Conservation (phyloP, 2,329 filamentous ascomycete genomes). For the Xylogone sp. region DNA sequence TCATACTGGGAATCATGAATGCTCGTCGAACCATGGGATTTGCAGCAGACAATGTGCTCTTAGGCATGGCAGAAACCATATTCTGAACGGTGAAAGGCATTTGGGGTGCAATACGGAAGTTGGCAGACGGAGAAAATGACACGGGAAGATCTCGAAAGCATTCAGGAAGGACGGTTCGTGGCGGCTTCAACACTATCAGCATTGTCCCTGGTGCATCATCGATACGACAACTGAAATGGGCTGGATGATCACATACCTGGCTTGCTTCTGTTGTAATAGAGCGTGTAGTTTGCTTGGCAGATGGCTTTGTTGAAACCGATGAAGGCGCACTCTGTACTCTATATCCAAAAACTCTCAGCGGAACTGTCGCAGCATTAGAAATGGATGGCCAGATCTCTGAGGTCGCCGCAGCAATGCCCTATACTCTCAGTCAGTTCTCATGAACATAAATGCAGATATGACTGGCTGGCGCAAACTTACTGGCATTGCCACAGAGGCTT, state of each 20-base stretch:
- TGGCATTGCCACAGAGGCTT: conserved; percentile 17
- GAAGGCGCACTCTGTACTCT: conserved; percentile 12
- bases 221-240: background rate
- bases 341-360: conserved; percentile 30
- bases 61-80: conserved; percentile 15
- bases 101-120: conserved; percentile 8
- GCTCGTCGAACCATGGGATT: conserved; percentile 16
- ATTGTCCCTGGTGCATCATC: background rate
- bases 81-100: conserved; percentile 10
- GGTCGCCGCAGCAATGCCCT: conserved; percentile 41
- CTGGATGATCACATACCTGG: background rate
- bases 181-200: background rate
- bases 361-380: conserved; percentile 32
- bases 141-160: conserved; percentile 14
- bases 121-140: conserved; percentile 11
- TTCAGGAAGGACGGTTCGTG: conserved; percentile 13
- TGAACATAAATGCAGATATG: background rate
- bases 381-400: conserved; percentile 40
- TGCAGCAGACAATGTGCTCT: conserved; percentile 14
- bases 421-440: background rate
- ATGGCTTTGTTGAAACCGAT: conserved; percentile 5
- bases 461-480: conserved; percentile 10
- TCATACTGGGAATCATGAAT: conserved; percentile 9
- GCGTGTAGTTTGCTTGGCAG: background rate
- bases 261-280: conserved; percentile 5